Percentiles rank a stretch among this genome's conserved stretches.
Conservation (phyloP, 176 grass and related monocot species). For the Cymbopogon citratus region DNA sequence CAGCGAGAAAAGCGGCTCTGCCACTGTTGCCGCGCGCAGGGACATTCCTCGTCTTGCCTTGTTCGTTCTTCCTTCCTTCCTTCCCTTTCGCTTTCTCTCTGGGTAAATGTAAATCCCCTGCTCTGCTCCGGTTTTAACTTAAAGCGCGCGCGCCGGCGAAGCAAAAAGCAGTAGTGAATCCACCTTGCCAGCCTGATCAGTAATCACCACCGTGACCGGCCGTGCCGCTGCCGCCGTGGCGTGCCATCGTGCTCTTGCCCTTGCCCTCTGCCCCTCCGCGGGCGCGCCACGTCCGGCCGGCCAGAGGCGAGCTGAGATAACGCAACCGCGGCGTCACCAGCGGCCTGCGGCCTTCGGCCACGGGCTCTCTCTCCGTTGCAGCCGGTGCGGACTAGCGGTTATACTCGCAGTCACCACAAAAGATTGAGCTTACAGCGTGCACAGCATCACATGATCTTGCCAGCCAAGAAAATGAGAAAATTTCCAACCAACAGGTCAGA, state of each 20-base stretch:
- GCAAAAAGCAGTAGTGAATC: not conserved
- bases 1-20: not conserved
- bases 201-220: not conserved
- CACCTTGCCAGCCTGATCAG: not conserved
- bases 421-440: too few species aligned
- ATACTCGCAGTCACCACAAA: too few species aligned
- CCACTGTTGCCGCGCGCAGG: slow-evolving; percentile 27
- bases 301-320: not conserved
- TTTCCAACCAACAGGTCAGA: not conserved
- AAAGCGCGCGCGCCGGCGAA: not conserved
- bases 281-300: not conserved
- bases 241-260: not conserved
- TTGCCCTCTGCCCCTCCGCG: not conserved
- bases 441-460: too few species aligned
- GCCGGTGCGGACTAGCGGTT: too few species aligned
- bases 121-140: slow-evolving; percentile 14
- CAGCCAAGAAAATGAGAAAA: not conserved
- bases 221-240: not conserved
- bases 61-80: too few species aligned
- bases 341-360: too few species aligned
- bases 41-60: slow-evolving; percentile 8
- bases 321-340: too few species aligned
- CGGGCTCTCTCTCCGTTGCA: too few species aligned
- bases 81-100: slow-evolving; percentile 28
- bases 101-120: not conserved